Base-by-base conservation (phyloP, 2,329 filamentous ascomycete species). In the Stagonosporopsis cucurbitacearum region DNA sequence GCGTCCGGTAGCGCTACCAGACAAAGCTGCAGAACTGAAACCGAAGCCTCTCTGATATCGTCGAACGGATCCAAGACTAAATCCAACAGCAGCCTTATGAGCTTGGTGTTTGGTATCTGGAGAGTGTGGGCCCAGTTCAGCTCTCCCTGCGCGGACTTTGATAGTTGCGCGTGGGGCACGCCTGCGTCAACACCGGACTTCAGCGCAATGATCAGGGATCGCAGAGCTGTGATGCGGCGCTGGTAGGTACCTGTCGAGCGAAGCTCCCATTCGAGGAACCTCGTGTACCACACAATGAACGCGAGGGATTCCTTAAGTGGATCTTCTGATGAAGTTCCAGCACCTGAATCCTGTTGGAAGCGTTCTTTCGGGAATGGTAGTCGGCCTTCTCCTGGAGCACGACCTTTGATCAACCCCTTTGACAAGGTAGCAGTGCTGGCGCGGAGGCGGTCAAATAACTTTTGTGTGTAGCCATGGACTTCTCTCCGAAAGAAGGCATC, bases 21-120 rank as follows among this genome's bases (percentile, higher is more conserved):
- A 41, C 65, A 71, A 5, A 75, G 51, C 28, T 69, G 71, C 20
- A 87, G 67, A 6, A 84, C 73, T 13, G 73, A 70, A 13, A 82
- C 74, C 7, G 85, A 77, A 1, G 75, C 77, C 42, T 78, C 86
- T 63, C 94, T 84, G 4, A 98, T 90, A 73, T 99, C 95, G 54
- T 98, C 95, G 68, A 96, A 99, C 0, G 94, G 91, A 66, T 99
- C 91, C 69, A 96, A 81, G 7, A 96, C 77, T 20, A 96, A 83
- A 72, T 96, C 92, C 13, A 93, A 78, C 6, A 98, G 78, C 4
- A 87, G 80, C 43, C 89, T 81, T 11, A 85, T 75, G 78, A 88
- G 47, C 3, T 62, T 60, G 1, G 43, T 11, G 46, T 72, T 75
- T 17, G 83, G 75, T 4, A 86, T 72, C 2, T 77, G 70, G 12